Base-by-base conservation (phyloP, 495 filamentous ascomycete genomes). In the Cenococcum geophilum region DNA sequence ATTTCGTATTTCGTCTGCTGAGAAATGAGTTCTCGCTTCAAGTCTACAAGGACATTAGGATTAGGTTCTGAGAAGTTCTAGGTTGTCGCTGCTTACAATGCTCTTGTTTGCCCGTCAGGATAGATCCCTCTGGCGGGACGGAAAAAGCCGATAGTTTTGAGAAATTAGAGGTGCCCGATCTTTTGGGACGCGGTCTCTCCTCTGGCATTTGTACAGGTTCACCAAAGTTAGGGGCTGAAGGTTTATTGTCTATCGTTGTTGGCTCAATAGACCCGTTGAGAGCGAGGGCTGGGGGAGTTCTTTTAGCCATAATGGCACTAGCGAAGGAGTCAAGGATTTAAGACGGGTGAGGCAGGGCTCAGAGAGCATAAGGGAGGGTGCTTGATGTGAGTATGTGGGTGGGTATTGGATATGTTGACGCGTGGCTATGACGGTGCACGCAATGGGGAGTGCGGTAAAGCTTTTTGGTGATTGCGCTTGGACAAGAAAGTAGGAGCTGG, bases 21-120 rank as follows among this genome's bases (percentile, higher is more conserved):
- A 35, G 89, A 85, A 56, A 97, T 82, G 64, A 98, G 87, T 72
- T 98, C 92, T 67, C 93, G 86, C 75, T 98, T 98, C 55, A 98
- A 83, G 71, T 98, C 92, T 97, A 71, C n/a, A 16, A 56, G 18
- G 9, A 1, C 70, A 59, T 81, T 57, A 79, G 68, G 49, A 27
- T 25, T 65, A 54, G 40, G 0, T 25, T 63, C 2, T 12, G 1
- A 23, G 16, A 9, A 21, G 22, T 42, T 2, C 1, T 32, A 20
- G 32, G 12, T 49, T 20, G 37, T 37, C 10, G 48, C 45, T 22
- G 60, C 59, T 55, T 74, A 97, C 92, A 98, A 72, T 98, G 95
- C 74, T 98, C 93, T 81, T 98, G 95, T 75, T 96, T 97, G 59
- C 93, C 93, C 1, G 91, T 96, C 64, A 98, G 75, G 60, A 86